A percentile compares a stretch with the other conserved stretches of the same genome.
phyloP scores from a whole-genome alignment of 2,329 filamentous ascomycete genomes.

The Rosellinia necatrix region DNA sequence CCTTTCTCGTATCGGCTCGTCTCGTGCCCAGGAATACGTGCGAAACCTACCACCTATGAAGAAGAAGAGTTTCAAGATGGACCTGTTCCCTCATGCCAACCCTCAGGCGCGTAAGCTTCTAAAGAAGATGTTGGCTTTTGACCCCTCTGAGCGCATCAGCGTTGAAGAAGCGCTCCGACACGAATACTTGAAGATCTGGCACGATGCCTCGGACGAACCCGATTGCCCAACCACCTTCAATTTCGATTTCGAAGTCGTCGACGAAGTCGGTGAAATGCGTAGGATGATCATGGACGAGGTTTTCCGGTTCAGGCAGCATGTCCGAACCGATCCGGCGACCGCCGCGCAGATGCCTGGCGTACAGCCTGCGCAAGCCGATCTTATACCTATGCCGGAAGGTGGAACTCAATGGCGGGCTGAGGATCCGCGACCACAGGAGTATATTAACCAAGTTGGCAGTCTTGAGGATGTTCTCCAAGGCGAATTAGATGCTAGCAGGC shows the following conservation, averaged over 20 bases:
- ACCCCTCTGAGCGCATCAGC: slow-evolving; percentile 88
- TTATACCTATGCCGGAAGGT: slow-evolving; percentile 59
- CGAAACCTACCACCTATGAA: slow-evolving; percentile 94
- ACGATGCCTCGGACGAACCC: slow-evolving; percentile 95
- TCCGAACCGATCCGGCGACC: slow-evolving; percentile 55
- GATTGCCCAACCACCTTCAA: slow-evolving; percentile 93
- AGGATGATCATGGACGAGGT: slow-evolving; percentile 98
- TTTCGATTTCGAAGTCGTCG: slow-evolving; percentile 97
- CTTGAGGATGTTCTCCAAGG: slow-evolving; percentile 65
- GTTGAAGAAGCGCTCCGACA: slow-evolving; percentile 97
- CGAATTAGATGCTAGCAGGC: slow-evolving; percentile 57
- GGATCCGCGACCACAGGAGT: slow-evolving; percentile 65
- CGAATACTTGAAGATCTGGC: slow-evolving; percentile 96
- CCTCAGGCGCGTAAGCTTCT: slow-evolving; percentile 93
- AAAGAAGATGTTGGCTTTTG: slow-evolving; percentile 96
- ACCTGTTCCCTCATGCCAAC: slow-evolving; percentile 95
- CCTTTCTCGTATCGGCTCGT: slow-evolving; percentile 88
- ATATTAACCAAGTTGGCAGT: slow-evolving; percentile 51
- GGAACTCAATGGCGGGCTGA: slow-evolving; percentile 61
- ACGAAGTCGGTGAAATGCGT: slow-evolving; percentile 94
- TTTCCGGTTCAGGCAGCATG: slow-evolving; percentile 73
- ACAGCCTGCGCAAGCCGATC: slow-evolving; percentile 46
- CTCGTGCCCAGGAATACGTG: slow-evolving; percentile 96
- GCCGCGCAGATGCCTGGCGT: slow-evolving; percentile 40
- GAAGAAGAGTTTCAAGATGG: slow-evolving; percentile 84